phyloP scores from a whole-genome alignment of 192 early-diverging fungal genomes.

The Backusella australiensis region DNA sequence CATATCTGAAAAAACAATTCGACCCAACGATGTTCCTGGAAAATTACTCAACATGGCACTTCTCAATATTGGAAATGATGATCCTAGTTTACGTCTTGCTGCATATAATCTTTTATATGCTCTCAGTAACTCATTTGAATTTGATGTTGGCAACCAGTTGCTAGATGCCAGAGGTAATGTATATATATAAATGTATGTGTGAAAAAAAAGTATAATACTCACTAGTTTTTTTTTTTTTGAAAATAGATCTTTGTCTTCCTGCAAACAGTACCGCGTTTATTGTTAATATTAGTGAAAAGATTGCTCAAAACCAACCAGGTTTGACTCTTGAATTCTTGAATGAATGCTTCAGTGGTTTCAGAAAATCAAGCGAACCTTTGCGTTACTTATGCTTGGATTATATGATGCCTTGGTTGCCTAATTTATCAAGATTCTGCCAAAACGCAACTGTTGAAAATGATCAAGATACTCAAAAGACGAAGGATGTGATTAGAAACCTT shows the following conservation, averaged over 20 bases:
- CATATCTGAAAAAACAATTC: constrained; percentile 69
- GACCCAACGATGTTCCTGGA: constrained; percentile 88
- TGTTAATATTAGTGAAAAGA: constrained; percentile 72
- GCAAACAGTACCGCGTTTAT: constrained; percentile 88
- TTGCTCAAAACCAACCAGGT: constrained; percentile 71
- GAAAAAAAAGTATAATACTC: not conserved
- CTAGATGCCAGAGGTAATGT: constrained; percentile 61
- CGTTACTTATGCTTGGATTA: constrained; percentile 86
- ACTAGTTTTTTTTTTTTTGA: too few species aligned
- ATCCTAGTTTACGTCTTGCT: constrained; percentile 75
- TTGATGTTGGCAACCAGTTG: constrained; percentile 81
- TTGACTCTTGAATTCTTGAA: constrained; percentile 89
- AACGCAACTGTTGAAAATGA: constrained; percentile 44
- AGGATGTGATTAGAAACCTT: constrained; percentile 74
- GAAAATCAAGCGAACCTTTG: constrained; percentile 65
- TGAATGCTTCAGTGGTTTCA: constrained; percentile 83
- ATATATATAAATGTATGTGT: not conserved
- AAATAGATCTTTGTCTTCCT: constrained; percentile 69
- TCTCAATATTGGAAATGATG: constrained; percentile 82
- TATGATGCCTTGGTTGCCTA: constrained; percentile 86
- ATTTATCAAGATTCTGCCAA: constrained; percentile 63
- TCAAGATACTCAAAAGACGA: constrained; percentile 57
- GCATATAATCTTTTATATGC: constrained; percentile 92
- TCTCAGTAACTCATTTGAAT: constrained; percentile 74
- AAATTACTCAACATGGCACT: constrained; percentile 91